A percentile compares a stretch with the other conserved stretches of the same genome.
phyloP scores from a whole-genome alignment of 352 stramenopile genomes.

The Phytophthora pseudosyringae region DNA sequence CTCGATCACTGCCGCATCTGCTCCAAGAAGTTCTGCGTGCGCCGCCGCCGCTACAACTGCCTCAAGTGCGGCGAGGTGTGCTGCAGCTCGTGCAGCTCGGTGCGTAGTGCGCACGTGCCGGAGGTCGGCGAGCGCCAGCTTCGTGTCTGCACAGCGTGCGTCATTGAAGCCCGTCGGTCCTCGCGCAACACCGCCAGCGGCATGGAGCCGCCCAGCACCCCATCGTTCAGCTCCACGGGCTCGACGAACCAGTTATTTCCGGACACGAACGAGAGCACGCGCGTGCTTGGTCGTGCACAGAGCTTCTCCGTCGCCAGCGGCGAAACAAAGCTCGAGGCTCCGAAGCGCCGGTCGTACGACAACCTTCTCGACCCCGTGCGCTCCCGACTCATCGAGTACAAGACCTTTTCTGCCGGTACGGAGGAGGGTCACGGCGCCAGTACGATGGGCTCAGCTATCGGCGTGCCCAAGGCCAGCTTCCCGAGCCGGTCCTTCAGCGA shows the following conservation, averaged over 20 bases:
- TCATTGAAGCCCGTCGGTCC: slow-evolving; percentile 69
- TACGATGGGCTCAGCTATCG: slow-evolving; percentile 30
- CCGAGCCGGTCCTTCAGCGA: slow-evolving; percentile 77
- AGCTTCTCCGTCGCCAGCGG: slow-evolving; percentile 51
- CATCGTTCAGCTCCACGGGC: slow-evolving; percentile 9
- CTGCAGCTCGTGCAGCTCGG: slow-evolving; percentile 77
- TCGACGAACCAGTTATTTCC: slow-evolving; percentile 30
- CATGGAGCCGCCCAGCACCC: slow-evolving; percentile 23
- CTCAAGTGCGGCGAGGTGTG: slow-evolving; percentile 85
- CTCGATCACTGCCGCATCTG: slow-evolving; percentile 77
- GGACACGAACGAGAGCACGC: slow-evolving; percentile 15
- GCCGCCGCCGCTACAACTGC: slow-evolving; percentile 82
- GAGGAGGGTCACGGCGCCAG: slow-evolving; percentile 12
- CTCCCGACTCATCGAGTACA: slow-evolving; percentile 82
- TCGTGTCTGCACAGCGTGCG: slow-evolving; percentile 81
- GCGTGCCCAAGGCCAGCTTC: slow-evolving; percentile 72
- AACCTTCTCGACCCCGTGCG: slow-evolving; percentile 77
- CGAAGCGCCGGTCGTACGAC: slow-evolving; percentile 74
- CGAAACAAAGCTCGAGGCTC: slow-evolving; percentile 9
- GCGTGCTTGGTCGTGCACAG: slow-evolving; percentile 36
- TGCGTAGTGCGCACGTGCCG: slow-evolving; percentile 70
- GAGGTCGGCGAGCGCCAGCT: slow-evolving; percentile 78
- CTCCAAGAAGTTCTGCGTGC: slow-evolving; percentile 76
- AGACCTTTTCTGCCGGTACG: slow-evolving; percentile 66
- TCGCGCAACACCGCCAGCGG: slow-evolving; percentile 43